Base-by-base conservation (phyloP, 2,329 filamentous ascomycete species). In the Talaromyces sp. region DNA sequence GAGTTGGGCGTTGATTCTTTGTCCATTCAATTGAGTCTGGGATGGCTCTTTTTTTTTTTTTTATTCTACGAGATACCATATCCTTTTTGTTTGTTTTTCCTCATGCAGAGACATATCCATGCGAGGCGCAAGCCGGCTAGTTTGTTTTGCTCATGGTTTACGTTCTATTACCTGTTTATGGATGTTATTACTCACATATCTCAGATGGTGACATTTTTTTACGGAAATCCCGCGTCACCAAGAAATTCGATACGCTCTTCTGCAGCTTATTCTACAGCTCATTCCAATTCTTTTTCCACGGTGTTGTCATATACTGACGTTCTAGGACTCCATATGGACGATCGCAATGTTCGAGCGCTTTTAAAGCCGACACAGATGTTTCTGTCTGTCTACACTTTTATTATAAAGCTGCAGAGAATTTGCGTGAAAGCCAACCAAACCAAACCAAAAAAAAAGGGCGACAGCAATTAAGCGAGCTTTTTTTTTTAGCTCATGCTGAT, bases 401-500 rank as follows among this genome's bases (percentile, higher is more conserved):
- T n/a, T n/a, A n/a, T 8, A 51, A 51, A 21, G 27, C 27, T 9
- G 49, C 49, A 29, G 29, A 55, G 53, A 24, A 38, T 21, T 14
- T 55, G 32, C 35, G 53, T 38, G 52, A 14, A 14, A 55, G 13
- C 29, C 26, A 55, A 11, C 29, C 3, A 51, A n/a, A 50, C 21
- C n/a, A 32, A 17, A 17, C 32, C n/a, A n/a, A 17, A 38, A 38
- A 38, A 35, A 38, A 43, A 9, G n/a, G 27, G 59, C 26, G 53
- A 55, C 13, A 35, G 38, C 46, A 51, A 14, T 54, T 54, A 58
- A 58, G 6, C 50, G 46, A 11, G 26, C 35, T 13, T 52, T 7
- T 35, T 6, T 13, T 52, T 7, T 35, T 6, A 29, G 60, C 59
- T 59, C 56, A 56, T 66, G 58, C 61, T 58, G 61, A 60, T 43